Evolutionary conservation across 345 rosid species (phyloP).

Genomic region (Litchi chinensis): DNA sequence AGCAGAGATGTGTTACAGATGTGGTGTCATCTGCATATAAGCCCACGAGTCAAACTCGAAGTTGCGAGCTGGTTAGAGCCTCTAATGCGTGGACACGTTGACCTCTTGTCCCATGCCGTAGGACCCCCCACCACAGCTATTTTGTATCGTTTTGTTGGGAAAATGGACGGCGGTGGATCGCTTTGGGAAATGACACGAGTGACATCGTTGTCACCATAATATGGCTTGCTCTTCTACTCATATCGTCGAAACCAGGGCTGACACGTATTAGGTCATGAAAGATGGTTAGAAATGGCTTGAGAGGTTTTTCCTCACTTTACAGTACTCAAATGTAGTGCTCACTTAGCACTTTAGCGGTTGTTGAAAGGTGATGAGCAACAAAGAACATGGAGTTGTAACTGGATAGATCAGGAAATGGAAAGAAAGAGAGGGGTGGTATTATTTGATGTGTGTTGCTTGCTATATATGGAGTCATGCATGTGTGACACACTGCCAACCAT

Average conservation of each 20-base stretch:
- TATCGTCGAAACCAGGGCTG: not conserved
- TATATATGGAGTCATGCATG: too few relatives aligned
- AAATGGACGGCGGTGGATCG: slow-evolving; percentile 7
- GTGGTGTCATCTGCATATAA: not conserved
- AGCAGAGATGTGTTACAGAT: not conserved
- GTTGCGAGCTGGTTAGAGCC: slow-evolving; percentile 14
- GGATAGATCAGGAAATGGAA: too few relatives aligned
- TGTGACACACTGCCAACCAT: too few relatives aligned
- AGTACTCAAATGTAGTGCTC: too few relatives aligned
- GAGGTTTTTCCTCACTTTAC: not conserved
- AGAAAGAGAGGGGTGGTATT: too few relatives aligned
- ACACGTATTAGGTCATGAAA: not conserved
- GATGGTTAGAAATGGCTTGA: not conserved
- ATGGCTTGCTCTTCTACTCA: not conserved
- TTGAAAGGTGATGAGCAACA: too few relatives aligned
- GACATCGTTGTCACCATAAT: not conserved
- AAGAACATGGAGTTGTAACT: too few relatives aligned
- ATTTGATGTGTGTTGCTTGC: too few relatives aligned
- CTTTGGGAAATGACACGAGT: not conserved
- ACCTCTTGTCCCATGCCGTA: not conserved
- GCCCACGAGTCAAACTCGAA: slow-evolving; percentile 11
- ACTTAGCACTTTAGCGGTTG: too few relatives aligned
- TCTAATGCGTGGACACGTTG: slow-evolving; percentile 31
- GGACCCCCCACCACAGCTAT: not conserved
- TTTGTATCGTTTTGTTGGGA: not conserved